These are phyloP conservation scores for Dactylellina drechsleri DNA, from an alignment of 2,329 filamentous ascomycete genomes.

Conservation along the genomic window DNA sequence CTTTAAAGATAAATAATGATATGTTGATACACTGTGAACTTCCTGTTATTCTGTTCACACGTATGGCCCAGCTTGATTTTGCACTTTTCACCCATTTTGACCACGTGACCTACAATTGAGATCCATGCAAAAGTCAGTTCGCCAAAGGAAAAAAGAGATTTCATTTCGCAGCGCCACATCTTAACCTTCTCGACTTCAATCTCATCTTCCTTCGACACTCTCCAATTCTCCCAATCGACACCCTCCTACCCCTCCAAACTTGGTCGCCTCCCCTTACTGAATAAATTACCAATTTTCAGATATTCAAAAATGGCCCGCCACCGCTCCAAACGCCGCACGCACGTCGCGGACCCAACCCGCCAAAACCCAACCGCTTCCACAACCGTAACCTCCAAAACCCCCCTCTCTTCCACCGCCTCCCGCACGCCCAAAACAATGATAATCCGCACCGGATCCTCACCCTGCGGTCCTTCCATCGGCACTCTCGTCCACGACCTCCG, in stretches of 20 bases:
- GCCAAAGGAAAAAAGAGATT: constrained; percentile 22
- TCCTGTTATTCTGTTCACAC: no score
- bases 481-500: constrained; percentile 92
- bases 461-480: constrained; percentile 89
- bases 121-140: neutral
- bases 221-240: neutral
- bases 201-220: constrained; percentile 6
- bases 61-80: no score
- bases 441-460: constrained; percentile 92
- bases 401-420: constrained; percentile 70
- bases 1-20: no score
- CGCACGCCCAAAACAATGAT: constrained; percentile 95
- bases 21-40: no score
- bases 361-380: constrained; percentile 63
- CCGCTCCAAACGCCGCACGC: constrained; percentile 88
- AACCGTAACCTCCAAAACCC: constrained; percentile 66
- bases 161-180: constrained; percentile 33
- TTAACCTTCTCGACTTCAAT: neutral
- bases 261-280: constrained; percentile 7
- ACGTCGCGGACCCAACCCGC: constrained; percentile 72
- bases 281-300: neutral
- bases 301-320: constrained; percentile 74
- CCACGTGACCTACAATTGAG: neutral
- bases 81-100: neutral
- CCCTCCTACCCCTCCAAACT: constrained; percentile 8